phyloP scores from a whole-genome alignment of 2,329 filamentous ascomycete genomes.

The Didymella pinodella region DNA sequence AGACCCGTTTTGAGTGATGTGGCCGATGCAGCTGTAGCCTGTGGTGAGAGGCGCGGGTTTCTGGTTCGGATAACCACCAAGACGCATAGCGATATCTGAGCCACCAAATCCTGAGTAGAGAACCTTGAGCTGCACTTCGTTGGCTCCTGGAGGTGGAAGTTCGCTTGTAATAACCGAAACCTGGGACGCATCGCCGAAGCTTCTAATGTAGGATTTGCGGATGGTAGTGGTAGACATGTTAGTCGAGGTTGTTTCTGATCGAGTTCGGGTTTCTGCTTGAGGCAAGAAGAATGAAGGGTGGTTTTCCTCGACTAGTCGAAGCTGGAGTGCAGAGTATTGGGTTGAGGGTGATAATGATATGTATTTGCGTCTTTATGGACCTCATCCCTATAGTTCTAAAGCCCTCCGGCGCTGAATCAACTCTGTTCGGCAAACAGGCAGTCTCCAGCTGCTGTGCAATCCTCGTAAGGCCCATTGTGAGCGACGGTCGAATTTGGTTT shows the following conservation, averaged over 20 bases:
- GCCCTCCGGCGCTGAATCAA: conserved; percentile 1
- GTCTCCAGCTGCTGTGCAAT: not conserved
- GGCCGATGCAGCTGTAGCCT: conserved; percentile 59
- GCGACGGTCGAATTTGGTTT: conserved; percentile 1
- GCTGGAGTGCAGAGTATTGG: not conserved
- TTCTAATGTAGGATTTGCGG: conserved; percentile 58
- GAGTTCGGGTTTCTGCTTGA: not conserved
- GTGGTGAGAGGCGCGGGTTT: conserved; percentile 58
- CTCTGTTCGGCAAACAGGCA: conserved; percentile 1
- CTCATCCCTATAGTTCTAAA: conserved; percentile 3
- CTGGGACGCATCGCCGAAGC: conserved; percentile 53
- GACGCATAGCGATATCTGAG: conserved; percentile 60
- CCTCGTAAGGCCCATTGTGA: not conserved
- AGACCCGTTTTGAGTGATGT: conserved; percentile 52
- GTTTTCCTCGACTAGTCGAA: not conserved
- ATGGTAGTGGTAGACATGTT: conserved; percentile 44
- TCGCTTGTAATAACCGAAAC: conserved; percentile 48
- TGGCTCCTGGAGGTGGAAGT: conserved; percentile 52
- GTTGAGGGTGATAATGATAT: not conserved
- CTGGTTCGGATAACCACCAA: conserved; percentile 59
- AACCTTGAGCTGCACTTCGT: conserved; percentile 59
- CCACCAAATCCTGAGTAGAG: conserved; percentile 60
- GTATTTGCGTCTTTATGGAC: not conserved
- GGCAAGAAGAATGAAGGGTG: not conserved
- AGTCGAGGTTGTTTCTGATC: not conserved